phyloP scores from a whole-genome alignment of 768 basidiomycete species.

The Goffeauzyma gilvescens region DNA sequence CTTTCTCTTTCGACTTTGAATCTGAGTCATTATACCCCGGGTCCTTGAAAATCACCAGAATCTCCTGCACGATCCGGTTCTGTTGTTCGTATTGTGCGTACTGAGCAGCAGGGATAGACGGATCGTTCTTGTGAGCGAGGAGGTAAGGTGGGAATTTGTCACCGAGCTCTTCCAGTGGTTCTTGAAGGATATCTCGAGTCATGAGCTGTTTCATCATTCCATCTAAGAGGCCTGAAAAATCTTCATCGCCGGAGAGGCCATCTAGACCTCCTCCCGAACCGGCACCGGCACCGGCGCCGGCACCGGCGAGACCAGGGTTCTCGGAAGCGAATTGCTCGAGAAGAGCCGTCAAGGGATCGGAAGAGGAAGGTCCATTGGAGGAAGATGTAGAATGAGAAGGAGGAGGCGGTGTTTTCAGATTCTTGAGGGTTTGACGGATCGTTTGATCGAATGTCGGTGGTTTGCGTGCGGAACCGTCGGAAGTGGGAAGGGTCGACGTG shows the following conservation, averaged over 20 bases:
- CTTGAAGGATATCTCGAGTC: slow-evolving; percentile 31
- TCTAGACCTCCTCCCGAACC: slow-evolving; percentile 8
- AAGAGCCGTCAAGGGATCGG: slow-evolving; percentile 13
- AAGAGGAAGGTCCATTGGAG: background rate
- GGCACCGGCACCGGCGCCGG: slow-evolving; percentile 4
- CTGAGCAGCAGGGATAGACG: slow-evolving; percentile 13
- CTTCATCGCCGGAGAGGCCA: slow-evolving; percentile 18
- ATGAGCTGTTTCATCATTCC: slow-evolving; percentile 33
- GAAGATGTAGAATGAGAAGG: background rate
- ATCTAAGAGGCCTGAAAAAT: slow-evolving; percentile 27
- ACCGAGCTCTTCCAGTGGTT: slow-evolving; percentile 29
- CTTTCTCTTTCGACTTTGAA: slow-evolving; percentile 12
- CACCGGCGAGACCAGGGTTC: background rate
- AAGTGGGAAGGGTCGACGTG: background rate
- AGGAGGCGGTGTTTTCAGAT: slow-evolving; percentile 4
- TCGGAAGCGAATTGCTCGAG: slow-evolving; percentile 12
- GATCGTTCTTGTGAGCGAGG: slow-evolving; percentile 15
- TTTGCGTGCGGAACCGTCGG: background rate
- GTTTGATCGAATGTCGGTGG: slow-evolving; percentile 11
- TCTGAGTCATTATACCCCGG: slow-evolving; percentile 21
- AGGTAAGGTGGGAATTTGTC: slow-evolving; percentile 32
- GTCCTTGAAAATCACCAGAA: slow-evolving; percentile 23
- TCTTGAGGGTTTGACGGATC: slow-evolving; percentile 15
- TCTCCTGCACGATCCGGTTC: slow-evolving; percentile 18
- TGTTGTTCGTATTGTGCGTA: slow-evolving; percentile 23